Base-by-base conservation (phyloP, 805 yeast genomes). In the Zygoascus bituminiphila region DNA sequence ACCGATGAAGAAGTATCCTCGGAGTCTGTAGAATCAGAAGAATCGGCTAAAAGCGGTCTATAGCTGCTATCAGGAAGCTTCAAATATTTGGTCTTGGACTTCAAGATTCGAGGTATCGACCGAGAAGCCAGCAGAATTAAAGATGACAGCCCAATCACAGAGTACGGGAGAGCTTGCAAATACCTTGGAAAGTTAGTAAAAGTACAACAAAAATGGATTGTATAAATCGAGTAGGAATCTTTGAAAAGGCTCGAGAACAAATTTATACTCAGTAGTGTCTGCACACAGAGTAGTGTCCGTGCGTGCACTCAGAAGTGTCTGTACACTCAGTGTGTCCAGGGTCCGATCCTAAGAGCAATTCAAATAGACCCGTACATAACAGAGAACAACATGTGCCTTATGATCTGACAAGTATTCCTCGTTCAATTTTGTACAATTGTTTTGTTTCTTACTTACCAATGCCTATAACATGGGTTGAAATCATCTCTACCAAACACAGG, bases 401-500 rank as follows among this genome's bases (percentile, higher is more conserved):
- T 26, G 12, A 14, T 9, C 33, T 9, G 14, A 26, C 9, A 26
- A 9, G 12, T 14, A 26, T 8, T 12, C 39, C 17, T 36, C 3
- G 14, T 64, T 53, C 42, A 62, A 57, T 26, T 62, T 62, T 48
- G 72, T 72, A 35, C 10, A 14, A n/a, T n/a, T n/a, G n/a, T n/a
- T n/a, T n/a, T n/a, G n/a, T n/a, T n/a, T n/a, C n/a, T n/a, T n/a
- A 78, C 57, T 51, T 64, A 61, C 57, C 59, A 54, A 19, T 66
- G 64, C 42, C 80, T 68, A 4, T 75, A 75, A 57, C 83, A 78
- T 14, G 59, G 58, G 1, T 82, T 75, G 37, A 82, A 59, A 60
- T 82, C 88, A 57, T 82, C 88, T 51, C 73, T 77, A 52, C 69
- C 65, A 87, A 88, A 82, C 9, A 49, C 33, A 4, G 58, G 56